These are phyloP conservation scores for Funneliformis mosseae DNA, from an alignment of 192 early-diverging fungal genomes.

Conservation along the genomic window DNA sequence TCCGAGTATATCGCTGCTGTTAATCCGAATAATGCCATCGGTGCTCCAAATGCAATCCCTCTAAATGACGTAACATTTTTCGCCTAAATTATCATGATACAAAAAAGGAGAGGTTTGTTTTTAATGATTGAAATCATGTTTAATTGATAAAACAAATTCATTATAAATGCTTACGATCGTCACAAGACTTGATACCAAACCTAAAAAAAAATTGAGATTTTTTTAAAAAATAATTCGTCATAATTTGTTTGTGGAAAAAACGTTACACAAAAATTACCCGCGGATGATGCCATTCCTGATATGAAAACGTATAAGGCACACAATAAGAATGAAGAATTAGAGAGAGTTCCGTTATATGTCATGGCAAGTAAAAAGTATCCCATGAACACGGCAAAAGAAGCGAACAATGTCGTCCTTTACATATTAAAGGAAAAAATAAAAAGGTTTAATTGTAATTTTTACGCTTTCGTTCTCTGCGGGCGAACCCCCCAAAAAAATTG, in stretches of 20 bases:
- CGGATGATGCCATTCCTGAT: constrained; percentile 1
- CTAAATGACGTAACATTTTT: constrained; percentile 39
- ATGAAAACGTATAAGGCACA: constrained; percentile 7
- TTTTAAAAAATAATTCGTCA: background rate
- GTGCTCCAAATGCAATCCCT: constrained; percentile 63
- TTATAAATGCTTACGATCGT: background rate
- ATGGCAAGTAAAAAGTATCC: constrained; percentile 15
- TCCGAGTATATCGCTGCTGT: constrained; percentile 65
- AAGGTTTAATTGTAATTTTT: too few species aligned
- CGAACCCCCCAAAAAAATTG: too few species aligned
- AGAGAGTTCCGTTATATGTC: constrained; percentile 7
- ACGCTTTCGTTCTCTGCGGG: too few species aligned
- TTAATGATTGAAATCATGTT: background rate
- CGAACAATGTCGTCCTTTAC: background rate
- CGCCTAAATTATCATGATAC: too few species aligned
- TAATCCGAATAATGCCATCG: constrained; percentile 61
- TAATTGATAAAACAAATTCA: too few species aligned
- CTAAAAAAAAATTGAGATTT: background rate
- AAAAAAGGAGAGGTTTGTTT: background rate
- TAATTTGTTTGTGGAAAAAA: too few species aligned
- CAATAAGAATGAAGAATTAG: background rate
- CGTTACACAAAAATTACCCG: background rate
- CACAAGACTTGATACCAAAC: constrained; percentile 1
- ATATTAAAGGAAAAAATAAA: too few species aligned
- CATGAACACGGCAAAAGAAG: background rate